Base-by-base conservation (phyloP, 805 yeast genomes). In the Sugiyamaella boreocaroliniensis region DNA sequence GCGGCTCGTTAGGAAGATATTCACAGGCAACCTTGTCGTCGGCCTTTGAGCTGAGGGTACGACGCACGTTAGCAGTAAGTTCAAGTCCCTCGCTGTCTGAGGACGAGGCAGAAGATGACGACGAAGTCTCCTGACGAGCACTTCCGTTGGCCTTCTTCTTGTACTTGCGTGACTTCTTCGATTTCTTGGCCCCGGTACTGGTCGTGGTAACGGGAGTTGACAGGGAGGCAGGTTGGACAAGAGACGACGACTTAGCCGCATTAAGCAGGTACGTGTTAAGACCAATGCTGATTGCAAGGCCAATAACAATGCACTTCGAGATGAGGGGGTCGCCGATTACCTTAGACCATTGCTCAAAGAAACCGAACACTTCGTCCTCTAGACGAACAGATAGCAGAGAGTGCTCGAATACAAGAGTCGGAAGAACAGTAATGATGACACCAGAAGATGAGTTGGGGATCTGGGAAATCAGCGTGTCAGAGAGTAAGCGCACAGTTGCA, bases 201-300 rank as follows among this genome's bases (percentile, higher is more conserved):
- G 63, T 64, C 29, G 68, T 68, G 40, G 65, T 61, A 19, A 61
- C 56, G 57, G 58, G 63, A 3, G 26, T 4, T 6, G 26, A 3
- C 26, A 22, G 26, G 6, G 26, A 4, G 26, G 26, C 6, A 22
- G 26, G 37, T 51, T 65, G 67, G 15, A 69, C 68, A 15, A 68
- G 61, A 11, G 58, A 56, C 42, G 63, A 63, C 32, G 55, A 57
- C 54, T 63, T 66, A n/a, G 96, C 85, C 53, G 88, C 93, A 63
- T 89, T 88, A 67, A 92, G 77, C 59, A 93, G 76, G 68, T 90
- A 92, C 48, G 86, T 81, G 67, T 93, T 93, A 58, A 87, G 82
- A 5, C 85, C 82, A 51, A 88, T 78, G 58, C 95, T 86, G 58
- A 87, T 71, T 22, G 85, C 82, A 55, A 90, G 80, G 10, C 81